A percentile compares a stretch with the other conserved stretches of the same genome.
Evolutionary conservation across 768 basidiomycete genomes (phyloP).

Genomic region (Boletus sp.): DNA sequence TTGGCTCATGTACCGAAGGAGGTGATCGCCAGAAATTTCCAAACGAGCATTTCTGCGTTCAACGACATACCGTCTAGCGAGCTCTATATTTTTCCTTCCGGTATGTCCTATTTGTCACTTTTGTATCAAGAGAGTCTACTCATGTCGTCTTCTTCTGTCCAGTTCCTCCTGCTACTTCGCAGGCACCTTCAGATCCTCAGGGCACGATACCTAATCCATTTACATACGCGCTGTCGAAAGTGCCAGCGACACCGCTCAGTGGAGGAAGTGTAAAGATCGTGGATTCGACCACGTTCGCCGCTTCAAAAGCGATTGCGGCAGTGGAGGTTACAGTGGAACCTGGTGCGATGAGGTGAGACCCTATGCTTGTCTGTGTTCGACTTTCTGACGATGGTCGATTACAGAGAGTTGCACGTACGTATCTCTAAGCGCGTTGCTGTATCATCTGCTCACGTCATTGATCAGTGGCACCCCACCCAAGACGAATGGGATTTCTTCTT

Average conservation of each 20-base stretch:
- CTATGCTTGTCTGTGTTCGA: no score
- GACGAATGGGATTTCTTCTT: slow-evolving; percentile 64
- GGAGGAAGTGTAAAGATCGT: slow-evolving; percentile 59
- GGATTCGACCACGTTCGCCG: slow-evolving; percentile 51
- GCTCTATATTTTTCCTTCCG: slow-evolving; percentile 49
- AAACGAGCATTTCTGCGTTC: slow-evolving; percentile 41
- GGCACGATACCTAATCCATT: slow-evolving; percentile 46
- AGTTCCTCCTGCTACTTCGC: slow-evolving; percentile 35
- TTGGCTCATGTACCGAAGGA: slow-evolving; percentile 53
- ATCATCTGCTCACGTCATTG: neutral
- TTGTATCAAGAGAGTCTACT: neutral
- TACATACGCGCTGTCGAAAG: slow-evolving; percentile 49
- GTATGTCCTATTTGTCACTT: slow-evolving; percentile 16
- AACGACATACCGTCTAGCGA: slow-evolving; percentile 49
- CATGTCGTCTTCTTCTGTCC: neutral
- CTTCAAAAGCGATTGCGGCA: slow-evolving; percentile 47
- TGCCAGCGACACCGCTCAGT: slow-evolving; percentile 37
- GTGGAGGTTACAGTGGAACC: slow-evolving; percentile 54
- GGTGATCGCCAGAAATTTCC: slow-evolving; percentile 61
- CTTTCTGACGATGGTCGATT: neutral
- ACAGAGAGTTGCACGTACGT: slow-evolving; percentile 55
- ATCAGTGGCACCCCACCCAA: slow-evolving; percentile 66
- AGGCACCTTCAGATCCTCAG: slow-evolving; percentile 33
- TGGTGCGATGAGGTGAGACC: slow-evolving; percentile 51
- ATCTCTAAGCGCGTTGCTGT: neutral